Evolutionary conservation across 805 yeast species (phyloP), one percentile per base, ranked within the genome.

Genomic region (Kazachstania kunashirensis): DNA sequence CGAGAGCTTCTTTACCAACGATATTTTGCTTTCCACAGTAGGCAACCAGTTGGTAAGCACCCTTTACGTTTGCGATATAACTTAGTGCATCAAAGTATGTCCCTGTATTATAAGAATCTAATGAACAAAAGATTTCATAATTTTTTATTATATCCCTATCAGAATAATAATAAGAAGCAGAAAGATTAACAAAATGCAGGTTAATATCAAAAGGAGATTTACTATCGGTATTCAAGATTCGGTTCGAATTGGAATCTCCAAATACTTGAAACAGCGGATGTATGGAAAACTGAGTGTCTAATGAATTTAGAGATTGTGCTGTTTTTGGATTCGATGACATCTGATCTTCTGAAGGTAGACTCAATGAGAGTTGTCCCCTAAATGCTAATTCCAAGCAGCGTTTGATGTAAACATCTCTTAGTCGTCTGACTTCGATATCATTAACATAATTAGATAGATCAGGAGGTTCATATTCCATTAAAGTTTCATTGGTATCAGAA

Each of bases 81-180:
- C 57, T 61, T 24, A 81, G 52, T 0, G 79, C 71, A 51, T 81
- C 86, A 45, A 74, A 69, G 45, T 77, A 79, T 24, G 61, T 53
- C 1, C 81, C 75, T 2, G 52, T 43, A 32, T 67, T 61, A 0
- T 44, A 51, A 0, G 71, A 67, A 50, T 79, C 84, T 33, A 63
- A 39, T 0, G 42, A 35, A 4, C 53, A 46, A 37, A 68, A 65
- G 0, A 54, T 50, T 15, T 68, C 65, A 49, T 70, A 81, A 27
- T 73, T 65, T 14, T 60, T 59, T 11, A 66, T 63, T 10, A 81
- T 60, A 23, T 63, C 53, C 13, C 66, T 62, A 42, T 75, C 80
- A 18, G 63, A 47, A 49, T 74, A 77, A 43, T 65, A 65, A 14
- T 69, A 68, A 11, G 66, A 62, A 0, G 67, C 64, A 2, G 79